Evolutionary conservation across 2,329 filamentous ascomycete species (phyloP).

Genomic region (Ceratocystis albifundus): DNA sequence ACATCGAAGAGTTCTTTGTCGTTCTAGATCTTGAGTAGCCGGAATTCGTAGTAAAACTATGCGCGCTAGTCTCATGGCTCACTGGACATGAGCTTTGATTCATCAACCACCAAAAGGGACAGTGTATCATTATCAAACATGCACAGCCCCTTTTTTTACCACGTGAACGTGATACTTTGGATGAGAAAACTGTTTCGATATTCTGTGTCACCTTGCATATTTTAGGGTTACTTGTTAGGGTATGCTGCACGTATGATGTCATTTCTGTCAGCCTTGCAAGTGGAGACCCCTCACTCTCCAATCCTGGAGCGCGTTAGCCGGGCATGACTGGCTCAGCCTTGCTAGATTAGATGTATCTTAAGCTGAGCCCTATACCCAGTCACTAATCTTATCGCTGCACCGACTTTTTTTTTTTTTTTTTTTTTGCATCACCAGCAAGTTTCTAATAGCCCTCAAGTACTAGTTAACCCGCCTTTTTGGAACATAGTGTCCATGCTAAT

Average conservation of each 20-base stretch:
- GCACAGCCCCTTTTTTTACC: too few species aligned
- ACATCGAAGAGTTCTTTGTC: too few species aligned
- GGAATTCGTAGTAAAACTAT: too few species aligned
- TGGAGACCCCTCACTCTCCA: not conserved
- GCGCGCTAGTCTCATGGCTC: too few species aligned
- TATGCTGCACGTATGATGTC: not conserved
- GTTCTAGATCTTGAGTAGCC: too few species aligned
- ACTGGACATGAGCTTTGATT: too few species aligned
- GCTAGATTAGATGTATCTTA: not conserved
- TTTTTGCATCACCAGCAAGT: not conserved
- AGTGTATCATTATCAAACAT: too few species aligned
- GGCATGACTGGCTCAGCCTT: not conserved
- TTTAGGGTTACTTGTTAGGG: not conserved
- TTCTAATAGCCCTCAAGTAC: not conserved
- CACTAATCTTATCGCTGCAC: conserved; percentile 9
- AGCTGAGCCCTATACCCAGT: not conserved
- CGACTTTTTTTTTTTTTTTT: conserved; percentile 2
- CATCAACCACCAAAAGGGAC: too few species aligned
- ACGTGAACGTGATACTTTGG: too few species aligned
- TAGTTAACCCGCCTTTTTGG: not conserved
- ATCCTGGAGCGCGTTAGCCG: not conserved
- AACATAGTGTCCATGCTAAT: not conserved
- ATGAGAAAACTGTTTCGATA: not conserved
- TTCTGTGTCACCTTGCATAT: not conserved
- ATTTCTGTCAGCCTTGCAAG: conserved; percentile 1